Base-by-base conservation (phyloP, 805 yeast genomes). In the Cyberlindnera mrakii region DNA sequence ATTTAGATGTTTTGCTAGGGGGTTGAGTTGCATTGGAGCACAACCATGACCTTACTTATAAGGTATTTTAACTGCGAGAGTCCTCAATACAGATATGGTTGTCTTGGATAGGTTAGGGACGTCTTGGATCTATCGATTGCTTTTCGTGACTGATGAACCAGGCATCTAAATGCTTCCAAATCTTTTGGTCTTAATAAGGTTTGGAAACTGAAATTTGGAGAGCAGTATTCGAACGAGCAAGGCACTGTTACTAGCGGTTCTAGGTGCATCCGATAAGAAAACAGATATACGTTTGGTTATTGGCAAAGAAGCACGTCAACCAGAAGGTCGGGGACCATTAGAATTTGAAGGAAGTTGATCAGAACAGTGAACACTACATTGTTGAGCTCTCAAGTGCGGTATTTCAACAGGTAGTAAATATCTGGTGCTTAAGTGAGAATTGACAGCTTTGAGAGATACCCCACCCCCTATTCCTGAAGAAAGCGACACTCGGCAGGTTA, bases 401-500 rank as follows among this genome's bases (percentile, higher is more conserved):
- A 30, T 93, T 93, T 62, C 96, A 88, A 61, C 84, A 82, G 51
- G 86, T 90, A 23, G 93, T 96, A 1, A 73, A 72, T 37, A 77
- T 85, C 96, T 6, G 91, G 89, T 33, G 96, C 97, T 3, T 80
- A 85, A 53, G 89, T 89, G 17, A 75, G 91, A 55, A 85, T 93
- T 48, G 98, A 93, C 61, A 88, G 96, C 57, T 93, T 93, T 64
- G 98, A 93, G 60, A 85, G 95, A 49, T 80, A 96, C 3, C 85
- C 91, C 18, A 88, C 49, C 71, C 88, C 4, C 86, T 96, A 40
- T 93, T 93, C 57, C 64, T 93, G 47, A 98, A 93, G 59, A 78
- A 79, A 45, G 66, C 91, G 48, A 85, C 96, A 10, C 60, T 84
- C 39, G 82, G 89, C 66, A 90, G 90, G 2, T 59, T 77, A 38